Evolutionary conservation across 306 rosid genomes (phyloP).

Genomic region (Lithocarpus polystachyus): DNA sequence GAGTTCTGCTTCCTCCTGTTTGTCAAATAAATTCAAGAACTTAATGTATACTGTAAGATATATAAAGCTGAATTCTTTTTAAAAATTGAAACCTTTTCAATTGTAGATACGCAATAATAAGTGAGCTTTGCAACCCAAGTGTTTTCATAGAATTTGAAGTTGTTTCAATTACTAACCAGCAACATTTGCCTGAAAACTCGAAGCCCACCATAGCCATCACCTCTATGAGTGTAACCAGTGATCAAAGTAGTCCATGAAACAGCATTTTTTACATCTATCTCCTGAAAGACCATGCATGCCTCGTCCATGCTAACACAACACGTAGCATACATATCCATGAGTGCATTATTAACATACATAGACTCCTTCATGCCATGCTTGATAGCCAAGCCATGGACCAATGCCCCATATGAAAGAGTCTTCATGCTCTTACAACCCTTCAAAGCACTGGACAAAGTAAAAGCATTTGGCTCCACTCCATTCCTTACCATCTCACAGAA

Average conservation of each 20-base stretch:
- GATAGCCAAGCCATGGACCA: slow-evolving; percentile 51
- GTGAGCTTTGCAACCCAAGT: neutral
- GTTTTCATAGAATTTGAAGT: neutral
- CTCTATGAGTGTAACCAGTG: slow-evolving; percentile 68
- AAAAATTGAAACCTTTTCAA: neutral
- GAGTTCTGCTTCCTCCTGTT: slow-evolving; percentile 66
- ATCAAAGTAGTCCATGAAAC: slow-evolving; percentile 77
- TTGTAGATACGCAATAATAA: neutral
- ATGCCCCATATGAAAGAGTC: slow-evolving; percentile 45
- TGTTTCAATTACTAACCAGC: slow-evolving; percentile 35
- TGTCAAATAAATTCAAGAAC: slow-evolving; percentile 26
- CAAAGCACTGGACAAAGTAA: slow-evolving; percentile 59
- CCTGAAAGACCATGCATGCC: slow-evolving; percentile 49
- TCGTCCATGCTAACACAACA: slow-evolving; percentile 52
- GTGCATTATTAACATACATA: slow-evolving; percentile 63
- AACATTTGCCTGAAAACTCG: slow-evolving; percentile 62
- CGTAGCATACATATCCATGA: slow-evolving; percentile 66
- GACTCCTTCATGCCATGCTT: slow-evolving; percentile 52
- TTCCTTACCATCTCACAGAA: slow-evolving; percentile 50
- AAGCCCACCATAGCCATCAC: slow-evolving; percentile 56
- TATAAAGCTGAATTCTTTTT: neutral
- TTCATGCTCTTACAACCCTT: slow-evolving; percentile 66
- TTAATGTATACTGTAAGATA: neutral
- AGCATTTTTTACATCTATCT: slow-evolving; percentile 43
- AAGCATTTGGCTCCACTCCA: slow-evolving; percentile 49